These are phyloP conservation scores for Vaccinium darrowii DNA, from an alignment of 148 eudicot genomes.

Conservation along the genomic window DNA sequence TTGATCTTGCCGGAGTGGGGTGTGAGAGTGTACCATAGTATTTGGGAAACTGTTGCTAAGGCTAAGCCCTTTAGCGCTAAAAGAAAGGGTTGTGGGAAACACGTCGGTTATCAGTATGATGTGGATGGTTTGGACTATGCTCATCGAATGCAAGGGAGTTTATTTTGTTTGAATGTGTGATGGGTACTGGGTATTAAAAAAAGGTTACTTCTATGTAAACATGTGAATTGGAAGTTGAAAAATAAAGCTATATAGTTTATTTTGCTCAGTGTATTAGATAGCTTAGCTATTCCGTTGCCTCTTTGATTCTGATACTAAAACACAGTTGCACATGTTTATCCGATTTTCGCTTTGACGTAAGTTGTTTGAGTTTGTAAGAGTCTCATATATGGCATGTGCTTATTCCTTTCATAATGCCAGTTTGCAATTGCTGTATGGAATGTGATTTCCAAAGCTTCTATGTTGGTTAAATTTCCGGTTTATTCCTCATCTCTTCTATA, in stretches of 20 bases:
- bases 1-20: no score
- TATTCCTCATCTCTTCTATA: no score
- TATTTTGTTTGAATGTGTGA: background rate
- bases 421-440: background rate
- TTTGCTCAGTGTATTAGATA: conserved; percentile 8
- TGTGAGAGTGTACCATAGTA: background rate
- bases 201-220: background rate
- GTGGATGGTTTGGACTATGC: background rate
- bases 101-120: background rate
- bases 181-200: background rate
- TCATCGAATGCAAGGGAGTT: background rate
- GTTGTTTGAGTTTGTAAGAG: background rate
- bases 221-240: background rate
- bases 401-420: background rate
- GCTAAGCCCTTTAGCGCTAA: background rate
- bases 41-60: background rate
- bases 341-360: background rate
- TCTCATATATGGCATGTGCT: background rate
- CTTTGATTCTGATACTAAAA: background rate
- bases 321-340: background rate
- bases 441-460: conserved; percentile 1
- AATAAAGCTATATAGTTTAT: background rate
- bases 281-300: background rate
- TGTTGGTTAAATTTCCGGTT: background rate
- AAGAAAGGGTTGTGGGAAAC: background rate